Evolutionary conservation across 495 filamentous ascomycete species (phyloP).

Genomic region (Astrothelium subdiscretum): DNA sequence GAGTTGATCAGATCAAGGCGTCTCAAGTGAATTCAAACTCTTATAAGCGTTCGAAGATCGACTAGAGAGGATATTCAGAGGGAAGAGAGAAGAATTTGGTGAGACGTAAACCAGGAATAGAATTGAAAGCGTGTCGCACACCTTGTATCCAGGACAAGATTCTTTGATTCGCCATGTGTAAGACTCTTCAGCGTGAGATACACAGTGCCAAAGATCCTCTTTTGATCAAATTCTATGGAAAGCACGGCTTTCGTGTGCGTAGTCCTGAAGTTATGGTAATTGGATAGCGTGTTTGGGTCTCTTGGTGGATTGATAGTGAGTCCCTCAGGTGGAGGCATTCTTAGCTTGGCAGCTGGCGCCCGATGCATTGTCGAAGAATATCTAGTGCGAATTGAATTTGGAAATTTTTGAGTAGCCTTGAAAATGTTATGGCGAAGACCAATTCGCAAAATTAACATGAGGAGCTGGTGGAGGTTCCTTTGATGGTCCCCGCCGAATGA

Average conservation of each 20-base stretch:
- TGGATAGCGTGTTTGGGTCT: slow-evolving; percentile 86
- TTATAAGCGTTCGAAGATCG: not conserved
- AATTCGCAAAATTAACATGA: not conserved
- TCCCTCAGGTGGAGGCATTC: slow-evolving; percentile 1
- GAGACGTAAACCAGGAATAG: not conserved
- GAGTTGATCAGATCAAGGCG: not conserved
- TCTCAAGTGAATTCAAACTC: not conserved
- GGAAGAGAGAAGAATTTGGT: not conserved
- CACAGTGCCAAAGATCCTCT: slow-evolving; percentile 63
- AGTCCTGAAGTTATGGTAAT: slow-evolving; percentile 75
- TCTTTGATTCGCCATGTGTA: slow-evolving; percentile 53
- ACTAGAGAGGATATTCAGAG: not conserved
- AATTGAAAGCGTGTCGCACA: not conserved
- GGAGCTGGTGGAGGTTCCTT: too few species aligned
- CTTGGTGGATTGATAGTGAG: slow-evolving; percentile 15
- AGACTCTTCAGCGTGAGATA: slow-evolving; percentile 59
- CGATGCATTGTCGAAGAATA: not conserved
- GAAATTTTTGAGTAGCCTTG: not conserved
- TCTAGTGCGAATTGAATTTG: not conserved
- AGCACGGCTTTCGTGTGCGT: slow-evolving; percentile 70
- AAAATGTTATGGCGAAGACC: not conserved
- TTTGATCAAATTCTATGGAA: slow-evolving; percentile 67
- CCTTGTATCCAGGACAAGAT: slow-evolving; percentile 78
- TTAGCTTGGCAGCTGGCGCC: not conserved
- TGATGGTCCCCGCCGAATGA: too few species aligned